phyloP scores from a whole-genome alignment of 331 rosid species.

The Rosa hybrid region DNA sequence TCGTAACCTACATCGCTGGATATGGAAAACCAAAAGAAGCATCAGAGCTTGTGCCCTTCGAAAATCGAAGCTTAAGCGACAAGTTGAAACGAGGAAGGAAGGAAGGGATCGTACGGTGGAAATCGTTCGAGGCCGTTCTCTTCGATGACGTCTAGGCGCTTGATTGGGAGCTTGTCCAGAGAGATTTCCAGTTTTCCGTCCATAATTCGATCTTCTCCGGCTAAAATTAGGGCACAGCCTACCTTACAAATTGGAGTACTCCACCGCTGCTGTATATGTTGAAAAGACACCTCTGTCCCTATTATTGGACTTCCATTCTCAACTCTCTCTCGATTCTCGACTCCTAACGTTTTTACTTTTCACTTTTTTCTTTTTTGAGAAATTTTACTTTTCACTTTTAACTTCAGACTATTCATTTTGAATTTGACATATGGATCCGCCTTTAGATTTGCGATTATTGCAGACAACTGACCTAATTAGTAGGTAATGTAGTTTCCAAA shows the following conservation, averaged over 20 bases:
- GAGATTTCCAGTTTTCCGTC: constrained; percentile 56
- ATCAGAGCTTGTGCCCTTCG: constrained; percentile 3
- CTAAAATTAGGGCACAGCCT: not conserved
- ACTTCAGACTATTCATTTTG: no score
- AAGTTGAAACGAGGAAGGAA: not conserved
- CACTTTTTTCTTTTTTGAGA: no score
- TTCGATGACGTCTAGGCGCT: constrained; percentile 82
- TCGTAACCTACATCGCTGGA: constrained; percentile 76
- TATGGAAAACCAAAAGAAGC: not conserved
- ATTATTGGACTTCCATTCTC: no score
- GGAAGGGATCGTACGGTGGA: constrained; percentile 55
- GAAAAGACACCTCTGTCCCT: no score
- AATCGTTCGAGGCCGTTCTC: constrained; percentile 82
- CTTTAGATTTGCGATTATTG: no score
- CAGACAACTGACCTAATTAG: no score
- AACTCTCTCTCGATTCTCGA: no score
- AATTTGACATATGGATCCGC: no score
- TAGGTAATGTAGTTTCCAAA: no score
- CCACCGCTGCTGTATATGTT: not conserved
- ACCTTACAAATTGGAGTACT: not conserved
- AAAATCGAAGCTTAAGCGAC: not conserved
- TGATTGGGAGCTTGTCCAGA: constrained; percentile 84
- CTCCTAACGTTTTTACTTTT: no score
- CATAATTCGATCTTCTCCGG: constrained; percentile 38
- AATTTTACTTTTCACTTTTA: no score